Evolutionary conservation across 2,329 filamentous ascomycete genomes (phyloP).

Genomic region (Xylariaceae sp.): DNA sequence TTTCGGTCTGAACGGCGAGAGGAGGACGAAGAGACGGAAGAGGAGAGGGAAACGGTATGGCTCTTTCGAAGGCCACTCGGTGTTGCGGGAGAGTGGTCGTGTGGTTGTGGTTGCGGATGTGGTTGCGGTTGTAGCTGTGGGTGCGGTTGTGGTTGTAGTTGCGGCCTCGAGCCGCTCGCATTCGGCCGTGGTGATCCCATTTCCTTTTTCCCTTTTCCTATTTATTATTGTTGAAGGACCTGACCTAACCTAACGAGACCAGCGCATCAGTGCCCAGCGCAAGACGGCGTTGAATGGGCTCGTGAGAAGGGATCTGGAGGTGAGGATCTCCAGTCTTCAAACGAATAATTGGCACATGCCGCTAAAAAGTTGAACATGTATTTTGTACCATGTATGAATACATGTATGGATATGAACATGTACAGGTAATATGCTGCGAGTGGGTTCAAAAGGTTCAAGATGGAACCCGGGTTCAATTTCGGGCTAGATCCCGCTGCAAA

Average conservation of each 20-base stretch:
- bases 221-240: too few relatives aligned
- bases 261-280: background rate
- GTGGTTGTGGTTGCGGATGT: slow-evolving; percentile 17
- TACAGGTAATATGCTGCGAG: too few relatives aligned
- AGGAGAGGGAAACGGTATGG: slow-evolving; percentile 38
- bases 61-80: slow-evolving; percentile 43
- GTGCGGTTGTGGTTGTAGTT: slow-evolving; percentile 33
- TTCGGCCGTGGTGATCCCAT: slow-evolving; percentile 34
- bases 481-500: too few relatives aligned
- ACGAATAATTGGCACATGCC: background rate
- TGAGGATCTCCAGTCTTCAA: background rate
- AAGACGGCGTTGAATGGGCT: too few relatives aligned
- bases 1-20: slow-evolving; percentile 8
- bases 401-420: too few relatives aligned
- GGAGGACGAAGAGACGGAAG: slow-evolving; percentile 12
- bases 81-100: slow-evolving; percentile 40
- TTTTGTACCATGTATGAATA: too few relatives aligned
- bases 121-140: too few relatives aligned
- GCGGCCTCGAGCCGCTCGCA: slow-evolving; percentile 25
- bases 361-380: too few relatives aligned
- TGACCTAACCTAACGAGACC: background rate
- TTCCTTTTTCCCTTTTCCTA: too few relatives aligned
- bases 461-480: too few relatives aligned
- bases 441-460: too few relatives aligned
- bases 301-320: background rate